Conservation (phyloP, 1,139 yeast genomes). For the Candida sanyaensis region DNA sequence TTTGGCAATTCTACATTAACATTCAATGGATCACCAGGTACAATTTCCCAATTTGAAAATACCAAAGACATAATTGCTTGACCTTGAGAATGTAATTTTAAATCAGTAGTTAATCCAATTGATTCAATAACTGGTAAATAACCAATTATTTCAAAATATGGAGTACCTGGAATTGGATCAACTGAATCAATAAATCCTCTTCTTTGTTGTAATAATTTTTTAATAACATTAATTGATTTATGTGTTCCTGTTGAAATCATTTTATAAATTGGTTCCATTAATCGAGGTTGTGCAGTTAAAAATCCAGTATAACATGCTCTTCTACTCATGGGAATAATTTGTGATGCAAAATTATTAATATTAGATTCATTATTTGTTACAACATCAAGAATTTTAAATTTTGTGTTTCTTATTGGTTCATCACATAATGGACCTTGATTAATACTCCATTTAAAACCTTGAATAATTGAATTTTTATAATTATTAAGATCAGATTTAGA, state of each 20-base stretch:
- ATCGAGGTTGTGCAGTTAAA: constrained; percentile 73
- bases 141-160: constrained; percentile 62
- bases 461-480: constrained; percentile 56
- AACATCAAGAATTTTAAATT: constrained; percentile 71
- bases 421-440: constrained; percentile 91
- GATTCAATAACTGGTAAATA: constrained; percentile 87
- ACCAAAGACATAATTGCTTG: constrained; percentile 69
- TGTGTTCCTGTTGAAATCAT: constrained; percentile 59
- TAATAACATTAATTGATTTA: constrained; percentile 43
- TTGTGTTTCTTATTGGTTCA: constrained; percentile 73
- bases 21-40: constrained; percentile 93
- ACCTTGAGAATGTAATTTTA: constrained; percentile 76
- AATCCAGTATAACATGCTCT: constrained; percentile 85
- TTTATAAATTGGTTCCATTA: constrained; percentile 83
- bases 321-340: constrained; percentile 79
- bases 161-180: constrained; percentile 73
- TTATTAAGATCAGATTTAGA: constrained; percentile 53
- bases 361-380: constrained; percentile 43
- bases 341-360: constrained; percentile 61
- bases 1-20: constrained; percentile 60
- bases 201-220: constrained; percentile 57
- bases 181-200: constrained; percentile 53
- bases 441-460: constrained; percentile 84
- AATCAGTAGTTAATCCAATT: constrained; percentile 84
- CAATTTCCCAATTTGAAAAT: constrained; percentile 72